Percentiles rank a stretch among this genome's conserved stretches.
phyloP scores from a whole-genome alignment of 768 basidiomycete genomes.

The Lactarius akahatsu region DNA sequence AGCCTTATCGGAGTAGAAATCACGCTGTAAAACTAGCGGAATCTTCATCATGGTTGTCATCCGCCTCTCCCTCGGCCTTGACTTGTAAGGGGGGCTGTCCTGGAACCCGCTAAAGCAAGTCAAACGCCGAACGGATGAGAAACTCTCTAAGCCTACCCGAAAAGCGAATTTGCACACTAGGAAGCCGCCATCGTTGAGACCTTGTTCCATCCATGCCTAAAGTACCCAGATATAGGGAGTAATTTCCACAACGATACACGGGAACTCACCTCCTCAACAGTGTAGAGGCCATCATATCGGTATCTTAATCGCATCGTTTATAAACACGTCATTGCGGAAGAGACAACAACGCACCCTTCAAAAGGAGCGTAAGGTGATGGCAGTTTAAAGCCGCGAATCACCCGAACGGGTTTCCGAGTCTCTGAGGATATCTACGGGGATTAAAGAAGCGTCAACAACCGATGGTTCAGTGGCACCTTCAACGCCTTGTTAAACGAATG shows the following conservation, averaged over 20 bases:
- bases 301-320: conserved; percentile 48
- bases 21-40: background rate
- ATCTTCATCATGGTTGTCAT: background rate
- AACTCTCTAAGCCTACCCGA: conserved; percentile 48
- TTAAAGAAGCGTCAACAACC: background rate
- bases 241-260: background rate
- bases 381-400: conserved; percentile 83
- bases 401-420: conserved; percentile 78
- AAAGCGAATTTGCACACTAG: conserved; percentile 86
- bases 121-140: conserved; percentile 1
- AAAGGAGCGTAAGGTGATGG: conserved; percentile 70
- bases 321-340: background rate
- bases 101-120: conserved; percentile 48
- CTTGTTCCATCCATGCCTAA: conserved; percentile 74
- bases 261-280: conserved; percentile 60
- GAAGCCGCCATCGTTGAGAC: conserved; percentile 65
- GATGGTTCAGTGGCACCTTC: conserved; percentile 40
- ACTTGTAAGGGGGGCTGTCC: conserved; percentile 47
- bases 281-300: conserved; percentile 88
- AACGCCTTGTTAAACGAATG: conserved; percentile 68
- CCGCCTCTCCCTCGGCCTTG: background rate
- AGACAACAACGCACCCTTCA: conserved; percentile 55
- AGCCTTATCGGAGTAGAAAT: background rate
- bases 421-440: conserved; percentile 63
- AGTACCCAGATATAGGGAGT: conserved; percentile 16